Conservation (phyloP, 257 asterid species). For the Ilex asprella region DNA sequence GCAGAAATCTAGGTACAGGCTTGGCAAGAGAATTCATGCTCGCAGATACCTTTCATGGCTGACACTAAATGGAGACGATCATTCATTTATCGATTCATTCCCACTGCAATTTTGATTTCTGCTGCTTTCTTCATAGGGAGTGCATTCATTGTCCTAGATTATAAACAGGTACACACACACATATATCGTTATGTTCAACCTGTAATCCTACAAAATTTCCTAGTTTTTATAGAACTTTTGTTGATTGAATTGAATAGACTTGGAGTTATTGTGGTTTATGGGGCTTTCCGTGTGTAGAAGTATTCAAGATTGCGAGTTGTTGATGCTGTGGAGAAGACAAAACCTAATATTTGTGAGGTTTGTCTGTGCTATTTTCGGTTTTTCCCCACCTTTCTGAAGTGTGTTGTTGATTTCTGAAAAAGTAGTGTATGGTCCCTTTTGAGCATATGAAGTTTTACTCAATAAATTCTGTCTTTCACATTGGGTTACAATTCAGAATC, state of each 20-base stretch:
- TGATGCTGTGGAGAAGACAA: conserved; percentile 15
- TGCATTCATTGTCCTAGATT: conserved; percentile 29
- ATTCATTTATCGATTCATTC: conserved; percentile 29
- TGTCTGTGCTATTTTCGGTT: conserved; percentile 13
- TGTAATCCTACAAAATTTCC: not conserved
- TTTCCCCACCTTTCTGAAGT: not conserved
- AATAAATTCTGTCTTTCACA: conserved; percentile 2
- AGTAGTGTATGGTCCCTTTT: not conserved
- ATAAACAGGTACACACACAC: conserved; percentile 35
- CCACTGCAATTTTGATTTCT: conserved; percentile 36
- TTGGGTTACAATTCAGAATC: conserved; percentile 25
- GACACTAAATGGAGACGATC: conserved; percentile 34
- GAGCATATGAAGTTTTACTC: conserved; percentile 2
- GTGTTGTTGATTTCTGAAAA: not conserved
- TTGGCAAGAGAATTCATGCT: not conserved
- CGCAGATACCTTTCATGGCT: conserved; percentile 10
- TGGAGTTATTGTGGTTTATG: not conserved
- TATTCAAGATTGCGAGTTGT: conserved; percentile 29
- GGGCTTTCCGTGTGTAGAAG: conserved; percentile 28
- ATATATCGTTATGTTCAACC: not conserved
- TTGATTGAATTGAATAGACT: not conserved
- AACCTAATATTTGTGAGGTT: conserved; percentile 52
- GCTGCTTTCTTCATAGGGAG: conserved; percentile 38
- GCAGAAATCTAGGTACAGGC: too few species aligned
- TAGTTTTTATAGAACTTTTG: not conserved